A percentile compares a stretch with the other conserved stretches of the same genome.
These are phyloP conservation scores for Metschnikowia anglica DNA, from an alignment of 805 yeast genomes.

Conservation along the genomic window DNA sequence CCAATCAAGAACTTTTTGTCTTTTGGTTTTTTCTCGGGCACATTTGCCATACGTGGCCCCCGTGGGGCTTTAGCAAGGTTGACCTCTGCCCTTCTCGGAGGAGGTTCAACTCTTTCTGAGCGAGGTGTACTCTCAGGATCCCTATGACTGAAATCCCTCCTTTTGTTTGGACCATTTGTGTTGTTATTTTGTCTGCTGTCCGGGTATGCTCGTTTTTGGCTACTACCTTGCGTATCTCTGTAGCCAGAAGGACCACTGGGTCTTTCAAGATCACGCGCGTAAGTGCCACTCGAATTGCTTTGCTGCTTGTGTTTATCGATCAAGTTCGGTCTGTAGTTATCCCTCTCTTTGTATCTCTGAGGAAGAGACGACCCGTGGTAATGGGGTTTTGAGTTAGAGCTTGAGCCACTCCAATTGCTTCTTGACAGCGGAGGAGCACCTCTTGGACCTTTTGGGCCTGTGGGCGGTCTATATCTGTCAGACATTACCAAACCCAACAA, in stretches of 20 bases:
- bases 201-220: constrained; percentile 9
- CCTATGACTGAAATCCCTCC: constrained; percentile 10
- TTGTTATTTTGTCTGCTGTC: constrained; percentile 4
- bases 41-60: constrained; percentile 7
- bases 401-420: constrained; percentile 14
- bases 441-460: constrained; percentile 22
- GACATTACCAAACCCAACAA: constrained; percentile 13
- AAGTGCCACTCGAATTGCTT: background rate
- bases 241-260: constrained; percentile 20
- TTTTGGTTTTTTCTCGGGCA: constrained; percentile 4
- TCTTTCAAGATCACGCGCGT: constrained; percentile 9
- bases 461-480: constrained; percentile 23
- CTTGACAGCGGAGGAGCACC: constrained; percentile 16
- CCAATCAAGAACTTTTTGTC: constrained; percentile 2
- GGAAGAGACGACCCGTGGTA: constrained; percentile 13
- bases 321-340: constrained; percentile 17
- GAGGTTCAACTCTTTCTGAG: constrained; percentile 2
- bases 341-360: constrained; percentile 19
- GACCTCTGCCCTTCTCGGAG: constrained; percentile 2
- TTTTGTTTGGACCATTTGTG: constrained; percentile 7
- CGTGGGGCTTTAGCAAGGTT: constrained; percentile 2
- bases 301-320: constrained; percentile 5
- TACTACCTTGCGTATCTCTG: constrained; percentile 2
- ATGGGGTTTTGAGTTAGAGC: constrained; percentile 10
- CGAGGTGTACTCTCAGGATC: constrained; percentile 1